Evolutionary conservation across 2,329 filamentous ascomycete genomes (phyloP), one percentile per base, ranked within the genome.

Genomic region (Hysterium pulicare): DNA sequence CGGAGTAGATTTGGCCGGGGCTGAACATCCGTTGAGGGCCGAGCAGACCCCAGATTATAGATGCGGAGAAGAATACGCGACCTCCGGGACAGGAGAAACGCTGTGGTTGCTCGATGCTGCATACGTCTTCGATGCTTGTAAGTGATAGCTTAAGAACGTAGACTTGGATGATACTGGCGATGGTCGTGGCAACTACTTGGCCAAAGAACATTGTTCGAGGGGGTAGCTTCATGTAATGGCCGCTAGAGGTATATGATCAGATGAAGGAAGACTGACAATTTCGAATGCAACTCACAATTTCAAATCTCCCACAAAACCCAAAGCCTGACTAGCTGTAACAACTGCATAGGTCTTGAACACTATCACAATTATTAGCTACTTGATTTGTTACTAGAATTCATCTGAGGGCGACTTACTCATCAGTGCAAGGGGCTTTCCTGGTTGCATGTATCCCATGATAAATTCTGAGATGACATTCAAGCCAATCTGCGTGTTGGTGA

Each of bases 381-480:
- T n/a, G n/a, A n/a, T n/a, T n/a, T n/a, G n/a, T n/a, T n/a, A n/a
- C n/a, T n/a, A n/a, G n/a, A n/a, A n/a, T n/a, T n/a, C n/a, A n/a
- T n/a, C n/a, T n/a, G n/a, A n/a, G n/a, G n/a, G n/a, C n/a, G n/a
- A n/a, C n/a, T n/a, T n/a, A n/a, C n/a, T 49, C 56, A 88, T 88
- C 76, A 87, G 83, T 36, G 83, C 83, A 46, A 87, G 72, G 2
- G 84, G 84, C 3, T 76, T 75, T 20, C 84, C 84, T 0, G 84
- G 84, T 38, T 84, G 77, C 73, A 87, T 83, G 63, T 87, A 87
- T 5, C 84, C 84, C 46, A 84, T 76, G 46, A 88, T 76, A 54
- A 63, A 60, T 34, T 59, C 54, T 7, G 52, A 53, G 30, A 62
- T 51, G 15, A 88, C 82, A 51, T 89, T 89, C 26, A 87, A 71